phyloP scores from a whole-genome alignment of 352 stramenopile genomes.

The Globisporangium perplexum region DNA sequence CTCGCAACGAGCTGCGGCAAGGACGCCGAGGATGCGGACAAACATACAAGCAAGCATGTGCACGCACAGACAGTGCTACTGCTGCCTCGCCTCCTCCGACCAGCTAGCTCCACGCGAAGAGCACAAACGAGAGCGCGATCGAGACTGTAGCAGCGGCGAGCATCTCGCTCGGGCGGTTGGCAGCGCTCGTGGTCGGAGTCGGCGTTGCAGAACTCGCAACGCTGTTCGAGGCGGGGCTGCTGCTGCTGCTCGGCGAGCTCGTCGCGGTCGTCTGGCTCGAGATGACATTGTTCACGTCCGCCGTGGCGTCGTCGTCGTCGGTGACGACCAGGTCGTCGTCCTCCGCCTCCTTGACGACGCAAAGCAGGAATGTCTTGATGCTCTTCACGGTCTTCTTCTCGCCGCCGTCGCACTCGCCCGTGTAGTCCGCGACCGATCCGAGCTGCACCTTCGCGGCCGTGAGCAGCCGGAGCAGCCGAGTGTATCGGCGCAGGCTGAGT shows the following conservation, averaged over 20 bases:
- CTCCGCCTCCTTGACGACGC: slow-evolving; percentile 2
- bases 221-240: neutral
- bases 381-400: slow-evolving; percentile 5
- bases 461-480: slow-evolving; percentile 2
- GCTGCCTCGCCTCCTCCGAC: neutral
- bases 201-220: neutral
- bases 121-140: neutral
- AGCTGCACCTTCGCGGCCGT: slow-evolving; percentile 1
- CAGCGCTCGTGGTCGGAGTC: neutral
- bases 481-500: neutral
- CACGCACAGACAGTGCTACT: no score
- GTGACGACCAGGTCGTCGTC: neutral
- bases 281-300: neutral
- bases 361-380: slow-evolving; percentile 5
- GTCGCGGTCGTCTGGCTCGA: neutral
- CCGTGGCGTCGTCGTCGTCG: neutral
- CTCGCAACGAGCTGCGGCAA: no score
- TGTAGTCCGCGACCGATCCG: neutral
- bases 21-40: no score
- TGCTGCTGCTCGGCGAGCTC: neutral
- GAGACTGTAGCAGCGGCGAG: neutral
- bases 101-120: slow-evolving; percentile 1
- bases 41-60: no score
- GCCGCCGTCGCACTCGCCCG: neutral
- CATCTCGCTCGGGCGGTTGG: neutral